These are phyloP conservation scores for Chimonanthus praecox DNA, from an alignment of 164 flowering plant genomes.

Conservation along the genomic window DNA sequence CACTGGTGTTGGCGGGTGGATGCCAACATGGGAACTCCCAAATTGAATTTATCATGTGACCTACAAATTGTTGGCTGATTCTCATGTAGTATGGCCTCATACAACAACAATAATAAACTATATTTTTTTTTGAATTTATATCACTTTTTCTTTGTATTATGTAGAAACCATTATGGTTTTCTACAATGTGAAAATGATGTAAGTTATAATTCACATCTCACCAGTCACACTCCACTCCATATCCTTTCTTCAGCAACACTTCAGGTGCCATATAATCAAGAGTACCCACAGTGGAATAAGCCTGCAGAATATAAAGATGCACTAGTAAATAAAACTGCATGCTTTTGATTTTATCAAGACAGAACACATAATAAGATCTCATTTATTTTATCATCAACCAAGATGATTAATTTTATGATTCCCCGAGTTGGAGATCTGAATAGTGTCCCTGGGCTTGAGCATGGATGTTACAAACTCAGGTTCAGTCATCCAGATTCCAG, in stretches of 20 bases:
- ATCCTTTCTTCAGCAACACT: slow-evolving; percentile 80
- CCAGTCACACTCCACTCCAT: slow-evolving; percentile 96
- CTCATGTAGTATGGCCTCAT: neutral
- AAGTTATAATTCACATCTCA: slow-evolving; percentile 8
- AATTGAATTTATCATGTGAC: too few relatives aligned
- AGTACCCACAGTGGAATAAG: slow-evolving; percentile 90
- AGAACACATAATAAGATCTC: neutral
- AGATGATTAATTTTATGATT: neutral
- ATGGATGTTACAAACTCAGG: neutral
- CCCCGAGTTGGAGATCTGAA: neutral
- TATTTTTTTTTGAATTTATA: neutral
- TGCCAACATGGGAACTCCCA: neutral
- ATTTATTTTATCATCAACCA: too few relatives aligned
- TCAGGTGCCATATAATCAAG: slow-evolving; percentile 98
- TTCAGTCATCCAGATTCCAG: neutral
- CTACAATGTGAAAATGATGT: neutral
- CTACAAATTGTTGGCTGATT: neutral
- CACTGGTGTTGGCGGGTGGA: neutral
- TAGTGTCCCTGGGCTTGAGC: slow-evolving; percentile 1
- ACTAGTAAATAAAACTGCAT: neutral
- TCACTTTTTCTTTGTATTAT: neutral
- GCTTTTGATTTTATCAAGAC: neutral
- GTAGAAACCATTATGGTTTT: neutral
- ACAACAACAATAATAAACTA: neutral
- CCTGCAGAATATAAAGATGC: slow-evolving; percentile 34